phyloP scores from a whole-genome alignment of 164 flowering plant genomes.

The Nymphaea colorata region DNA sequence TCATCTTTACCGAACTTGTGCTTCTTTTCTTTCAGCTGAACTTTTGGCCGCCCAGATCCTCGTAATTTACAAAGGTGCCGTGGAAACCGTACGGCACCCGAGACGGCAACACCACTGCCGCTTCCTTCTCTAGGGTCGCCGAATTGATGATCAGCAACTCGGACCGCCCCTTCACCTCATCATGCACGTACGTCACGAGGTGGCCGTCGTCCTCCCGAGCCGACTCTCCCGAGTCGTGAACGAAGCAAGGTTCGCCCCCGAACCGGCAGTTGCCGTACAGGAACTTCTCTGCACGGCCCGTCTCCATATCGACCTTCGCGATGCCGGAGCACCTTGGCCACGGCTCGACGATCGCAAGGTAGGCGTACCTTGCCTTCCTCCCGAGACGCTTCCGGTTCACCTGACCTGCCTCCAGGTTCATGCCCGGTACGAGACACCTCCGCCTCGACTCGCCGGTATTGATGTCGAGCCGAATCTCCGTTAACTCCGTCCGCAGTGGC shows the following conservation, averaged over 20 bases:
- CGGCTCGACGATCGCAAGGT: constrained; percentile 46
- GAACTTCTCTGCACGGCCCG: constrained; percentile 19
- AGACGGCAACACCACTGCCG: constrained; percentile 52
- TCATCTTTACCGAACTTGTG: too few relatives aligned
- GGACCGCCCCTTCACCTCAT: constrained; percentile 36
- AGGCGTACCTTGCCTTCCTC: constrained; percentile 27
- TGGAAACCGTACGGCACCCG: constrained; percentile 94
- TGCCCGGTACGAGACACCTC: constrained; percentile 21
- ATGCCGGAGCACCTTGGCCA: constrained; percentile 51
- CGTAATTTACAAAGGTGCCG: constrained; percentile 36
- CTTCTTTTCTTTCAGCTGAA: too few relatives aligned
- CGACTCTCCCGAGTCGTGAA: constrained; percentile 2
- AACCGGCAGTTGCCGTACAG: constrained; percentile 23
- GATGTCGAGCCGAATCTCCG: constrained; percentile 34
- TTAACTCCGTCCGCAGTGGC: constrained; percentile 14
- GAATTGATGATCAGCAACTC: constrained; percentile 67
- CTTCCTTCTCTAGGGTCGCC: constrained; percentile 38
- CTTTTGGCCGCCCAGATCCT: not conserved
- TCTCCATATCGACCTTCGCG: constrained; percentile 42
- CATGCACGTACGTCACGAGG: constrained; percentile 26
- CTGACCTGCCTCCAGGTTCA: constrained; percentile 46
- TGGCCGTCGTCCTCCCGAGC: constrained; percentile 30
- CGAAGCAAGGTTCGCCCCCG: constrained; percentile 41
- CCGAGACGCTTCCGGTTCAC: constrained; percentile 31
- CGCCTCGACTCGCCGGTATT: constrained; percentile 29